Conservation (phyloP, 1,284 basidiomycete genomes). For the Athelia sp. region DNA sequence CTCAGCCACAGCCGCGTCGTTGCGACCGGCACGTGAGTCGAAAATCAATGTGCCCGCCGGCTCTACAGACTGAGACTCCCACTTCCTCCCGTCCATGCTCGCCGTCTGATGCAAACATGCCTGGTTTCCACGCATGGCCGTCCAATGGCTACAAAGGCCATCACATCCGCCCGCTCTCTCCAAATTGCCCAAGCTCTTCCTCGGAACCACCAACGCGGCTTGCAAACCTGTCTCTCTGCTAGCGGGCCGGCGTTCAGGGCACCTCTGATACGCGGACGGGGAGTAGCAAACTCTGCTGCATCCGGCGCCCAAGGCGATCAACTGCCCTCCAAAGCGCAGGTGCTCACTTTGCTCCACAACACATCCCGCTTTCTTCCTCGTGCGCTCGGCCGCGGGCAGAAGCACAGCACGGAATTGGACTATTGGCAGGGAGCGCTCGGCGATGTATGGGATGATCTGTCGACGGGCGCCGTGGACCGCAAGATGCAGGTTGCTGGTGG, state of each 20-base stretch:
- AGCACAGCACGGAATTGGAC: slow-evolving; percentile 11
- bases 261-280: not conserved
- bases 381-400: slow-evolving; percentile 17
- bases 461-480: slow-evolving; percentile 14
- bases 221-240: not conserved
- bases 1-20: too few relatives aligned
- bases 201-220: not conserved
- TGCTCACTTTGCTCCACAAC: slow-evolving; percentile 34
- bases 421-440: slow-evolving; percentile 38
- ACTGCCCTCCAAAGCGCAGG: not conserved
- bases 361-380: slow-evolving; percentile 34
- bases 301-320: not conserved
- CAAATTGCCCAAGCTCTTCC: not conserved
- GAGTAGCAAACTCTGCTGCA: too few relatives aligned
- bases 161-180: not conserved
- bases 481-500: slow-evolving; percentile 43
- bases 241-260: not conserved
- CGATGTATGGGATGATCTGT: slow-evolving; percentile 28
- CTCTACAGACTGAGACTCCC: too few relatives aligned
- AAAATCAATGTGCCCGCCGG: too few relatives aligned
- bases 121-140: not conserved
- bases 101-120: not conserved
- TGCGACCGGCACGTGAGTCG: too few relatives aligned
- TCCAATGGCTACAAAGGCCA: not conserved
- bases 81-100: not conserved